Evolutionary conservation across 352 stramenopile species (phyloP), one percentile per base, ranked within the genome.

Genomic region (Plasmopara halstedii): DNA sequence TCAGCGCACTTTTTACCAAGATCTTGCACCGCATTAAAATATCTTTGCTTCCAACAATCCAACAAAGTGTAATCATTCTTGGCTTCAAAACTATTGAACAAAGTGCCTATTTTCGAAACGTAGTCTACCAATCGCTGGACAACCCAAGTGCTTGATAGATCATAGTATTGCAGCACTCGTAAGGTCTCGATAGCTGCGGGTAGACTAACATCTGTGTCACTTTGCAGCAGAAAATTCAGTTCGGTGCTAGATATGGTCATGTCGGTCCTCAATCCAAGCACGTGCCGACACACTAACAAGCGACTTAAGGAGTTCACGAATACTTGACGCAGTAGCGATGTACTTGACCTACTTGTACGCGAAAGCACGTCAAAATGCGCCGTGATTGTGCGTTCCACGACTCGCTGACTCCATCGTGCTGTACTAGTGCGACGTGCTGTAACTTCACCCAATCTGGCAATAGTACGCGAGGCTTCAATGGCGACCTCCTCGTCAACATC

Each of bases 341-440:
- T 15, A 13, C 37, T 41, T 15, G 35, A 9, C 10, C 25, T 21
- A 38, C 20, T 56, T 27, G 48, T 25, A 46, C 50, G 52, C 2
- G 63, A 47, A 8, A 78, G 56, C 15, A 79, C 48, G 15, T 85
- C 73, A 17, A 85, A 62, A 48, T 84, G 73, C 9, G 70, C 62
- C 0, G 62, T 58, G 21, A 82, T 76, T 8, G 53, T 35, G 3
- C 67, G 70, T n/a, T 75, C 64, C 31, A 82, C 25, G 6, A 36
- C 58, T 42, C 46, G 48, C 39, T 70, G 58, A 29, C 57, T 69
- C 66, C 64, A 71, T 3, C 46, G 45, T 17, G 42, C 48, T 34
- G 22, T 42, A 11, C 34, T 31, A 39, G 31, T 48, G 13, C 53
- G 26, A 44, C 21, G 32, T 8, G 37, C 53, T 2, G 45, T 38